Evolutionary conservation across 108 stramenopile species (phyloP).

Genomic region (Epipyxis sp.): DNA sequence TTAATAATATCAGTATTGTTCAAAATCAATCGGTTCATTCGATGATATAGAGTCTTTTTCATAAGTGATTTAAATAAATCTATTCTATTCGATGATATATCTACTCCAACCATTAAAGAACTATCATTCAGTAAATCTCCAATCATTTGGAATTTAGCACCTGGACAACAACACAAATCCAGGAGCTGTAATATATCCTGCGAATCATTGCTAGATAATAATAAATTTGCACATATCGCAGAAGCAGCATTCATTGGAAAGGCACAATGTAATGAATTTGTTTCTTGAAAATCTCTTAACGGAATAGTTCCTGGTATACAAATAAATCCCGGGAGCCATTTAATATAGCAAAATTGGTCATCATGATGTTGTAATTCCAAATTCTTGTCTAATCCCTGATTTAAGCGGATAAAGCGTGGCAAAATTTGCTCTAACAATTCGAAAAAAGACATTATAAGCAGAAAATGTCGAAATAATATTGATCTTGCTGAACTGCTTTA

Average conservation of each 20-base stretch:
- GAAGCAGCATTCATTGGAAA: constrained; percentile 8
- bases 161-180: constrained; percentile 84
- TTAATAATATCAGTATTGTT: no score
- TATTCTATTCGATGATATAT: constrained; percentile 64
- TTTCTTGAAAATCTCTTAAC: no score
- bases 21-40: neutral
- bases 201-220: neutral
- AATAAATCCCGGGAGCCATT: no score
- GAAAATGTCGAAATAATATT: no score
- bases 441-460: no score
- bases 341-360: no score
- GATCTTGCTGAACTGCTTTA: no score
- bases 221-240: neutral
- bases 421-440: no score
- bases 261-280: neutral
- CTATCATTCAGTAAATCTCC: constrained; percentile 55
- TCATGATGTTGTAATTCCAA: no score
- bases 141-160: constrained; percentile 73
- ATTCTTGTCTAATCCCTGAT: no score
- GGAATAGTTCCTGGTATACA: no score
- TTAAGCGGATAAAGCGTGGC: no score
- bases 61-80: constrained; percentile 67
- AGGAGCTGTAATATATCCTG: constrained; percentile 50
- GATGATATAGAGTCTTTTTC: neutral
- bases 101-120: constrained; percentile 66